Evolutionary conservation across 371 early-diverging fungal species (phyloP), one percentile per base, ranked within the genome.

Genomic region (Actinomortierella ambigua): DNA sequence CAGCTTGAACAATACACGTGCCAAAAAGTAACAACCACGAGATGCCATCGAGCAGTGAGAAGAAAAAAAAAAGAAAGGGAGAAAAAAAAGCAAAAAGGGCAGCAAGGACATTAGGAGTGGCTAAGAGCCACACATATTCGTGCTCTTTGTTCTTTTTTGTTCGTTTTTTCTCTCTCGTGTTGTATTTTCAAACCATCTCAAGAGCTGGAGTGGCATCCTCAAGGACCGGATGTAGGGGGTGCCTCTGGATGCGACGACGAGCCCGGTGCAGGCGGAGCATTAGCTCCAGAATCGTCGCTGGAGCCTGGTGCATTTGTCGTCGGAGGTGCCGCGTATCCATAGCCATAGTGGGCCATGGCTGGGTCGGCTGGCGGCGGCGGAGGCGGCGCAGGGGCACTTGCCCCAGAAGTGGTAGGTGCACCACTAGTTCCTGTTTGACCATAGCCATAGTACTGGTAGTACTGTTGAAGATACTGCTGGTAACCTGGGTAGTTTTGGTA

Each of bases 401-500:
- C 26, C 18, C 42, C 61, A 59, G 59, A 58, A 67, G 44, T 75
- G 46, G 62, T 47, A 61, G 26, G 77, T 57, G 56, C 66, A 61
- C 67, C 76, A 58, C 62, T 63, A 20, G 55, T 68, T 53, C 69
- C 75, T 17, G 70, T 63, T 9, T 68, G 71, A 18, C 75, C 77
- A 39, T 78, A 78, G 27, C 70, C 66, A 47, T 77, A 77, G 26
- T 78, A 71, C 42, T 69, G 69, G 40, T 57, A 63, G 50, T 80
- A 82, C 29, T 73, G 76, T 53, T 79, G 65, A 24, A 62, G 59
- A 28, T 71, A 71, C 23, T 71, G 71, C 50, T 71, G 71, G 39
- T 65, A 71, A 44, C 65, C 65, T 26, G 64, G 68, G 65, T 81
- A 79, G 28, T 79, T 77, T 55, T 81, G 79, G 52, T 81, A 76